Base-by-base conservation (phyloP, 2,329 filamentous ascomycete genomes). In the Byssothecium circinans region DNA sequence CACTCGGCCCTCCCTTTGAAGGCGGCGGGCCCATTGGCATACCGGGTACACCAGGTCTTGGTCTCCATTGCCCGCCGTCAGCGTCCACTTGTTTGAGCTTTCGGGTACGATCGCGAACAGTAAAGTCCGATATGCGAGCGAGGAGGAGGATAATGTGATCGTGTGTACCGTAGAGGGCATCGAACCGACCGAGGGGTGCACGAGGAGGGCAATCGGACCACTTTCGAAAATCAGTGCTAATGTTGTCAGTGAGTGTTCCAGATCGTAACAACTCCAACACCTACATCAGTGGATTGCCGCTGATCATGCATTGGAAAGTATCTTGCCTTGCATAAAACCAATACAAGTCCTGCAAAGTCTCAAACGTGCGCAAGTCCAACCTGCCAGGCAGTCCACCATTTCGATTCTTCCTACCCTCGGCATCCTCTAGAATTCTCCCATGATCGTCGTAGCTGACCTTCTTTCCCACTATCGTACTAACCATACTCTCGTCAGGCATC, bases 271-370 rank as follows among this genome's bases (percentile, higher is more conserved):
- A 1, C 8, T 8, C 2, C 2, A 3, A 17, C 19, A 80, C 90
- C 80, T 76, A 96, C 90, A 96, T 86, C 38, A 95, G 76, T 52
- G 81, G 81, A 34, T 92, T 91, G 8, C 90, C 92, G 57, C 91
- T 94, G 19, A 97, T 76, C 51, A 96, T 83, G 65, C 89, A 91
- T 68, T 96, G 92, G 59, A 92, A 95, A 8, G 88, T 84, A 68
- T 97, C 94, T 77, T 96, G 94, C 70, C 96, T 95, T 60, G 83
- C 86, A 67, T 91, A 96, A 88, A 91, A 96, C 91, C 92, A 99
- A 65, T 88, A 95, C 4, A 97, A 74, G 71, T 97, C 94, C 54
- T 88, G 84, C 32, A 94, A 78, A 14, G 88, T 86, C 61, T 94
- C 88, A 62, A 88, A 95, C 33, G 82, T 85, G 52, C 89, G 85